Evolutionary conservation across 2,329 filamentous ascomycete genomes (phyloP).

Genomic region (Scorias spongiosa): DNA sequence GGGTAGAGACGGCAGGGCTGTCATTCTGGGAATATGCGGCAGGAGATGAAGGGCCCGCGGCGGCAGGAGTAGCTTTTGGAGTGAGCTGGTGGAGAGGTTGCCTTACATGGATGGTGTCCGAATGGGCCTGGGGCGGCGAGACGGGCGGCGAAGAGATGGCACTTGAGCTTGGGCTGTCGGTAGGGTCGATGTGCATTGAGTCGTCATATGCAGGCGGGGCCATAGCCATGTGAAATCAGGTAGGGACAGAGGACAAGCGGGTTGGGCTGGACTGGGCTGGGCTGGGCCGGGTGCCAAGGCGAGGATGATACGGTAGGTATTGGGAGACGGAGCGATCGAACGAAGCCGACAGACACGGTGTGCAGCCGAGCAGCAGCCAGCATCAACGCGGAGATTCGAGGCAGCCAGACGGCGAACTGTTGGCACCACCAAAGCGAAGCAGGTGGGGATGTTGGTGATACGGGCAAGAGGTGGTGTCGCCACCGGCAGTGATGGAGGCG

Average conservation of each 20-base stretch:
- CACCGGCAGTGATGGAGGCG: no score
- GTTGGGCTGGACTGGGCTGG: no score
- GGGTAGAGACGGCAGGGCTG: slow-evolving; percentile 3
- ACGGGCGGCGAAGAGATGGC: slow-evolving; percentile 13
- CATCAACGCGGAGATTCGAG: no score
- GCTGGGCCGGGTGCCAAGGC: no score
- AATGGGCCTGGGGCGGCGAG: slow-evolving; percentile 9
- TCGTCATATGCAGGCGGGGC: slow-evolving; percentile 5
- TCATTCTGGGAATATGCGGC: slow-evolving; percentile 12
- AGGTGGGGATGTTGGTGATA: no score
- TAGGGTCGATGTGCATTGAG: slow-evolving; percentile 9
- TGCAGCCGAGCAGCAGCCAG: no score
- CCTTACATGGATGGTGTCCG: slow-evolving; percentile 12
- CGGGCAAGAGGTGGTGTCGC: no score
- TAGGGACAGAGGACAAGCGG: neutral
- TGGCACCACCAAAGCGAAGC: no score
- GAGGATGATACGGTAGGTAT: no score
- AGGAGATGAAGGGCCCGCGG: slow-evolving; percentile 2
- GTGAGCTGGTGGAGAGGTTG: slow-evolving; percentile 1
- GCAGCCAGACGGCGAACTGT: no score
- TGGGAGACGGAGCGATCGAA: no score
- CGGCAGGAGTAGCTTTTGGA: neutral
- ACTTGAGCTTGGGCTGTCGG: slow-evolving; percentile 7
- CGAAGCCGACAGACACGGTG: no score
- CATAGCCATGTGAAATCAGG: slow-evolving; percentile 3